These are phyloP conservation scores for Boletus rubroflammeus DNA, from an alignment of 768 basidiomycete genomes.

Conservation along the genomic window DNA sequence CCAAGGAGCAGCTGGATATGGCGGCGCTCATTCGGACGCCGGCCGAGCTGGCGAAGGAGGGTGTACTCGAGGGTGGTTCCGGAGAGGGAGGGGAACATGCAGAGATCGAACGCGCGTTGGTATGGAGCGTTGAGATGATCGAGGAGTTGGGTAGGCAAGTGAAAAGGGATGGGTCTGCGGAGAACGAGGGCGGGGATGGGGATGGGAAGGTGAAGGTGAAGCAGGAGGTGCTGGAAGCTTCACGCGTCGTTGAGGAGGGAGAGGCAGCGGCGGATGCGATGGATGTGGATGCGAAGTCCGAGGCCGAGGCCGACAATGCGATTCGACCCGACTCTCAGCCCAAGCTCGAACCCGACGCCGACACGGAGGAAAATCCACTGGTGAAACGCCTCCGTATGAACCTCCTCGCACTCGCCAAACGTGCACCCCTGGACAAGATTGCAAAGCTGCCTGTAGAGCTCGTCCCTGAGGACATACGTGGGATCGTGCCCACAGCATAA, in stretches of 20 bases:
- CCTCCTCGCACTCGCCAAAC: constrained; percentile 71
- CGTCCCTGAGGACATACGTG: constrained; percentile 62
- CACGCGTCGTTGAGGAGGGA: background rate
- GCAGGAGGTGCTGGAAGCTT: constrained; percentile 11
- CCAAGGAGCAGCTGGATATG: constrained; percentile 36
- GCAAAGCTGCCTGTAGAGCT: constrained; percentile 59
- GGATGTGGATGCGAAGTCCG: constrained; percentile 19
- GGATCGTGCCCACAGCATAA: constrained; percentile 52
- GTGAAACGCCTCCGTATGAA: constrained; percentile 64
- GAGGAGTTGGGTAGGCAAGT: constrained; percentile 31
- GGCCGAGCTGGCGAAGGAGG: constrained; percentile 35
- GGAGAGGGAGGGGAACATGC: constrained; percentile 28
- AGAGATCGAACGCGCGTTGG: constrained; percentile 41
- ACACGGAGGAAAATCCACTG: constrained; percentile 43
- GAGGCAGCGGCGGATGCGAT: constrained; percentile 6
- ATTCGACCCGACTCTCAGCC: background rate
- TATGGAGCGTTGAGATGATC: constrained; percentile 54
- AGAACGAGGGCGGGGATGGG: background rate
- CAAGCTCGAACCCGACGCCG: background rate
- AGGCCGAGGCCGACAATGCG: background rate
- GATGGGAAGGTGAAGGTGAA: constrained; percentile 11
- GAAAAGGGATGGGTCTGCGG: background rate
- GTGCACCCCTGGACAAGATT: constrained; percentile 71
- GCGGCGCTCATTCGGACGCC: constrained; percentile 39
- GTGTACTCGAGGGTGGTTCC: constrained; percentile 25